A percentile compares a stretch with the other conserved stretches of the same genome.
Evolutionary conservation across 2,329 filamentous ascomycete species (phyloP).

Genomic region (Phialophora verrucosa): DNA sequence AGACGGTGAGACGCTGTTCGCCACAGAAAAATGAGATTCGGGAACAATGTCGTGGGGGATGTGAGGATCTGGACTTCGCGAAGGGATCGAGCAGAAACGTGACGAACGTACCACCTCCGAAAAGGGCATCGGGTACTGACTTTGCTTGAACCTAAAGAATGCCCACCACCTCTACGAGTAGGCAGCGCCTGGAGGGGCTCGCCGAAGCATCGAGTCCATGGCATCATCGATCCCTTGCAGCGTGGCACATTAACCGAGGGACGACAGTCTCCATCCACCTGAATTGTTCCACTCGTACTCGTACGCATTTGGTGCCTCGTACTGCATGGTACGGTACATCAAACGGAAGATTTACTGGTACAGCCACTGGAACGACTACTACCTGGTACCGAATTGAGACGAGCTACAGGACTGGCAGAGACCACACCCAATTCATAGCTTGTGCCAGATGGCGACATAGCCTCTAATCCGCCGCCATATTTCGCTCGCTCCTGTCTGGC

Average conservation of each 20-base stretch:
- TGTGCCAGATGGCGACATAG: constrained; percentile 5
- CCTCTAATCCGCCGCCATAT: constrained; percentile 6
- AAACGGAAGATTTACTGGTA: not conserved
- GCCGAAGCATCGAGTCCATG: not conserved
- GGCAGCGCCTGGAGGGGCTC: too few relatives aligned
- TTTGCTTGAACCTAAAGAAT: not conserved
- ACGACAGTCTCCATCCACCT: too few relatives aligned
- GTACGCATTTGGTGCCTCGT: too few relatives aligned
- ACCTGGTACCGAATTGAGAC: constrained; percentile 13
- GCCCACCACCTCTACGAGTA: not conserved
- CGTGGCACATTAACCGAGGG: not conserved
- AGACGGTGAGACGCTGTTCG: constrained; percentile 9
- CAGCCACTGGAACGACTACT: not conserved
- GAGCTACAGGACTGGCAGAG: not conserved
- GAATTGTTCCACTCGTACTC: too few relatives aligned
- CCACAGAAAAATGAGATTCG: constrained; percentile 15
- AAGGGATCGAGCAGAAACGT: constrained; percentile 25
- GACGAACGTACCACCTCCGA: not conserved
- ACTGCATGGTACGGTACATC: not conserved
- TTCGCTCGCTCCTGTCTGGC: not conserved
- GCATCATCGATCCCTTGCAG: not conserved
- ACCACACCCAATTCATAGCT: not conserved
- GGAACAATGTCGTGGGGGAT: constrained; percentile 21
- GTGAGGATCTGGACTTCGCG: constrained; percentile 25
- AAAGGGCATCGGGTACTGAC: not conserved